Evolutionary conservation across 1,139 yeast genomes (phyloP).

Genomic region (Candida buenavistaensis): DNA sequence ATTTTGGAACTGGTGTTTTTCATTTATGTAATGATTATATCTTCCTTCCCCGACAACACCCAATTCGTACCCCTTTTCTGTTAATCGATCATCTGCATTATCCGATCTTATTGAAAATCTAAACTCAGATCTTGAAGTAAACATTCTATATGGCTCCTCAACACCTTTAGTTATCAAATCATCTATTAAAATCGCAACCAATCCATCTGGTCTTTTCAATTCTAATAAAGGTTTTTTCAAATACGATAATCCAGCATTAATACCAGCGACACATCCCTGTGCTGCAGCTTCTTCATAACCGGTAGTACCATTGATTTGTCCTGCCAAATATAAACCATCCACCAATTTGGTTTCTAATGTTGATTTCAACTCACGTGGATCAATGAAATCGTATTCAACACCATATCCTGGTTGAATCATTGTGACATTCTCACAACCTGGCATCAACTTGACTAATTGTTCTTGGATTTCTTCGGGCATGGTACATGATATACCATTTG

Average conservation of each 20-base stretch:
- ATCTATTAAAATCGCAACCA: constrained; percentile 88
- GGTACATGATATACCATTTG: constrained; percentile 94
- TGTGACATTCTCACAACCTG: constrained; percentile 83
- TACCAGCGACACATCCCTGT: constrained; percentile 94
- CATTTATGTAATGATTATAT: constrained; percentile 49
- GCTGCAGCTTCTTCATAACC: constrained; percentile 99
- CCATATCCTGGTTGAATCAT: constrained; percentile 98
- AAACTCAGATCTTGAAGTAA: constrained; percentile 93
- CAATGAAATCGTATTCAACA: constrained; percentile 95
- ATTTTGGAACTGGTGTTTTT: constrained; percentile 44
- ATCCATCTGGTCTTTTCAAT: constrained; percentile 78
- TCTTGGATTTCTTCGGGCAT: constrained; percentile 94
- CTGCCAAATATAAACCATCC: constrained; percentile 82
- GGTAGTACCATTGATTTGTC: constrained; percentile 98
- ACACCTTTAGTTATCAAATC: constrained; percentile 95
- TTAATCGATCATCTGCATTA: constrained; percentile 86
- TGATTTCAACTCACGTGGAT: constrained; percentile 79
- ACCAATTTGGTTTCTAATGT: constrained; percentile 83
- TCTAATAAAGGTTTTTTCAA: constrained; percentile 47
- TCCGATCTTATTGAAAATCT: constrained; percentile 88
- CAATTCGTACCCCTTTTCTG: constrained; percentile 60
- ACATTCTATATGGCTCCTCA: constrained; percentile 97
- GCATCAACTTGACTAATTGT: constrained; percentile 70
- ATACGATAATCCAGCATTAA: constrained; percentile 73
- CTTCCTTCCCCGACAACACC: constrained; percentile 72